Conservation (phyloP, 495 filamentous ascomycete genomes). For the Penicillium tannophilum region DNA sequence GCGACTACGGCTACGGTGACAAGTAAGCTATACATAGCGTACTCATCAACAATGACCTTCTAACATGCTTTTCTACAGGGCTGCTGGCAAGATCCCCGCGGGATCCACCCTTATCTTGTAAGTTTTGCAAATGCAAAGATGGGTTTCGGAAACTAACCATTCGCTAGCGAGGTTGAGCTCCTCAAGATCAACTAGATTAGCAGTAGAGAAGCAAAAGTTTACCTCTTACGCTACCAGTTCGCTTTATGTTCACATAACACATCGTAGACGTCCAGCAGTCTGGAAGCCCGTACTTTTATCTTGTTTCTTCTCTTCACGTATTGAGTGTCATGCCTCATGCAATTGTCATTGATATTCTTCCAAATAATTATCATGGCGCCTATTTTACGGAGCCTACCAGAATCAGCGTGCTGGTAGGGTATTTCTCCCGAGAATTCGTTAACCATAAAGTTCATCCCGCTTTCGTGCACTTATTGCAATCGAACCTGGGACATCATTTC, state of each 20-base stretch:
- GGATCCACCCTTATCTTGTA: slow-evolving; percentile 54
- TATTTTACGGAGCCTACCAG: too few relatives aligned
- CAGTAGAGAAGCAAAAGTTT: not conserved
- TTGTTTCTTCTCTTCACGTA: too few relatives aligned
- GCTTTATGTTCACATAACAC: not conserved
- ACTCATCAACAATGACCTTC: slow-evolving; percentile 1
- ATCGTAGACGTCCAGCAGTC: too few relatives aligned
- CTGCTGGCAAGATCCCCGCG: slow-evolving; percentile 50
- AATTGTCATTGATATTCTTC: too few relatives aligned
- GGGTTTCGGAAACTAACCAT: slow-evolving; percentile 14
- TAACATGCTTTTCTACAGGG: slow-evolving; percentile 52
- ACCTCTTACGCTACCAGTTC: not conserved
- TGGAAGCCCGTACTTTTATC: too few relatives aligned
- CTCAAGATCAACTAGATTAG: slow-evolving; percentile 37
- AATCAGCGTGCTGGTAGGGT: too few relatives aligned
- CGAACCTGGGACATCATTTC: not conserved
- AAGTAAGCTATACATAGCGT: slow-evolving; percentile 50
- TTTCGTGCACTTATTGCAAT: too few relatives aligned
- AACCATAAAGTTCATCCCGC: too few relatives aligned
- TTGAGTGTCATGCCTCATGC: too few relatives aligned
- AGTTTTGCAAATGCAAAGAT: slow-evolving; percentile 23
- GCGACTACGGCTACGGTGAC: slow-evolving; percentile 77
- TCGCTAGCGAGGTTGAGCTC: slow-evolving; percentile 47
- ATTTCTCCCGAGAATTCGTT: too few relatives aligned
- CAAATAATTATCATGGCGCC: too few relatives aligned